Conservation (phyloP, 305 asterid species). For the Galium porrigens region DNA sequence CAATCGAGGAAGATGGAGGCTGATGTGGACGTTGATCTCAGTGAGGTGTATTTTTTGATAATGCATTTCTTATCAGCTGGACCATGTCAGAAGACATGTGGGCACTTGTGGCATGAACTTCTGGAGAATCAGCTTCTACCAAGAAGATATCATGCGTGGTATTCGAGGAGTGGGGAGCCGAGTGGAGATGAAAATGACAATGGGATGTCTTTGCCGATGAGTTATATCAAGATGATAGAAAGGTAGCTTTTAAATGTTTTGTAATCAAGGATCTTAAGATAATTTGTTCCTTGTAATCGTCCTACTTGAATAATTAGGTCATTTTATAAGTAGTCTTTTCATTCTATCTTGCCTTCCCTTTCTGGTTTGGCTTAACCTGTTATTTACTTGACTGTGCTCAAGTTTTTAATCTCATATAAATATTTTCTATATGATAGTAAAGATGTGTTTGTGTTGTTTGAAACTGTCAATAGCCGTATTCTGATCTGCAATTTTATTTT, state of each 20-base stretch:
- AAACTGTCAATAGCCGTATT: not conserved
- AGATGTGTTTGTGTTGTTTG: not conserved
- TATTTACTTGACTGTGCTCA: not conserved
- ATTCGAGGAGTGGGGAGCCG: slow-evolving; percentile 45
- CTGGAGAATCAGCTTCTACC: slow-evolving; percentile 77
- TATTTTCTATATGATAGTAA: not conserved
- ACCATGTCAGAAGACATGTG: slow-evolving; percentile 67
- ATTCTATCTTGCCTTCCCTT: not conserved
- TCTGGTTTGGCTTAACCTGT: not conserved
- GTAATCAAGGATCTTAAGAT: not conserved
- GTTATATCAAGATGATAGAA: slow-evolving; percentile 40
- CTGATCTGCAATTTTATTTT: not conserved
- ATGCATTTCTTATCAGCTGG: slow-evolving; percentile 91
- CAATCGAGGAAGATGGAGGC: slow-evolving; percentile 36
- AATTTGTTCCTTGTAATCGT: not conserved
- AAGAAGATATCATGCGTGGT: slow-evolving; percentile 83
- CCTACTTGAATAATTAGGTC: not conserved
- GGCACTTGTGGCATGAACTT: slow-evolving; percentile 52
- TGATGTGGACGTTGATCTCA: slow-evolving; percentile 59
- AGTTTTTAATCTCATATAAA: not conserved
- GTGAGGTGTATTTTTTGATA: slow-evolving; percentile 75
- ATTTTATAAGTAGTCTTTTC: not conserved
- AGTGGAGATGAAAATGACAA: slow-evolving; percentile 29
- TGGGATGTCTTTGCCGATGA: slow-evolving; percentile 59
- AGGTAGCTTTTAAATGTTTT: slow-evolving; percentile 25